These are phyloP conservation scores for Colletotrichum cuscutae DNA, from an alignment of 2,329 filamentous ascomycete genomes.

Conservation along the genomic window DNA sequence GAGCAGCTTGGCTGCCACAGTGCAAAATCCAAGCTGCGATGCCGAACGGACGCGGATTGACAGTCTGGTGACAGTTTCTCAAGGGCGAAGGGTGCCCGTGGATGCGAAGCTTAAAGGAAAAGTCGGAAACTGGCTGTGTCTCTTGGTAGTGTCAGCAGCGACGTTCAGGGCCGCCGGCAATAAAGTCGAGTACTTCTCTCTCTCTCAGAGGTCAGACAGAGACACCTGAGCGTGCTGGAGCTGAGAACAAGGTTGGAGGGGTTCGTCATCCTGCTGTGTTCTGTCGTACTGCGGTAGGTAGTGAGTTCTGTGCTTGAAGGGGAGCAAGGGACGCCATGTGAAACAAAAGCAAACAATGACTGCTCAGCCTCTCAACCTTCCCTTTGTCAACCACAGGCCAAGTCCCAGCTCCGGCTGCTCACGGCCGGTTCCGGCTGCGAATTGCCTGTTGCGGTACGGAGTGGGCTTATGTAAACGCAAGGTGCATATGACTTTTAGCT, in stretches of 20 bases:
- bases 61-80: slow-evolving; percentile 14
- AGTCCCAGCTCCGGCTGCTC: background rate
- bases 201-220: background rate
- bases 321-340: slow-evolving; percentile 2
- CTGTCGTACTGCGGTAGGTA: background rate
- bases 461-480: background rate
- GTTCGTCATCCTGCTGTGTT: background rate
- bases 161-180: background rate
- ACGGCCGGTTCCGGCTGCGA: background rate
- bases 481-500: background rate
- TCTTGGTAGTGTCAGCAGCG: slow-evolving; percentile 17
- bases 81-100: background rate
- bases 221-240: background rate
- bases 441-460: background rate
- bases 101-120: slow-evolving; percentile 16
- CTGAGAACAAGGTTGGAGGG: background rate
- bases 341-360: background rate
- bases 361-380: no score
- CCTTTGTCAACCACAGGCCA: background rate
- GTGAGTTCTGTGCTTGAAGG: background rate
- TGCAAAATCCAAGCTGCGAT: background rate
- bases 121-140: slow-evolving; percentile 25
- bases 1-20: background rate
- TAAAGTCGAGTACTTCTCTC: background rate
- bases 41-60: slow-evolving; percentile 17